Base-by-base conservation (phyloP, 2,329 filamentous ascomycete genomes). In the Elsinoe batatas region DNA sequence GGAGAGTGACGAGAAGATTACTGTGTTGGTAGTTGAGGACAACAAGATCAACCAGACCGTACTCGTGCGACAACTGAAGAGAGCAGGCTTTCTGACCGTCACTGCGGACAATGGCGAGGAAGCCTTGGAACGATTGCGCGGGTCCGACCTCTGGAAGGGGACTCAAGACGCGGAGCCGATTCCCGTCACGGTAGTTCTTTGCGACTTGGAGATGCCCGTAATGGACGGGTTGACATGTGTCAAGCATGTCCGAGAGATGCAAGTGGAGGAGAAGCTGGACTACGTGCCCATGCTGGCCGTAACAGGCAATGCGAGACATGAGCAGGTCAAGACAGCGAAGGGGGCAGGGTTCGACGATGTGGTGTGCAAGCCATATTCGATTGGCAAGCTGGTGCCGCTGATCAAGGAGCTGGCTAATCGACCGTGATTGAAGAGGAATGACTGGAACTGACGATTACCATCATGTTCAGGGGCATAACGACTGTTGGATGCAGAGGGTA, bases 161-260 rank as follows among this genome's bases (percentile, higher is more conserved):
- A 22, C 53, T 51, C 26, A 18, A 38, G 46, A 51, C 10, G n/a
- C 26, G 18, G 50, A 22, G 17, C 17, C 36, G 8, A 3, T 33
- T n/a, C 46, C 54, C 26, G 13, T 33, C 12, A 47, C 50, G 33
- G 63, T 89, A 46, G 83, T 91, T 12, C 69, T 91, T 5, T 89
- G 91, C 86, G 87, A 91, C 65, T 75, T 89, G 49, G 86, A 90
- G 64, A 91, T 91, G 87, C 87, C 87, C 0, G 77, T 89, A 40
- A 89, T 90, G 85, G 85, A 91, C 63, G 87, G 87, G 35, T 79
- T 87, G 68, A 85, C 84, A 1, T 88, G 86, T 60, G 82, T 86
- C 7, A 76, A 78, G 43, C 79, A 74, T 58, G 88, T 91, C 53
- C 78, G 87, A 13, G 77, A 84, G 58, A 72, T 87, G n/a, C 84